These are phyloP conservation scores for Candida peoriensis DNA, from an alignment of 805 yeast species.

Conservation along the genomic window DNA sequence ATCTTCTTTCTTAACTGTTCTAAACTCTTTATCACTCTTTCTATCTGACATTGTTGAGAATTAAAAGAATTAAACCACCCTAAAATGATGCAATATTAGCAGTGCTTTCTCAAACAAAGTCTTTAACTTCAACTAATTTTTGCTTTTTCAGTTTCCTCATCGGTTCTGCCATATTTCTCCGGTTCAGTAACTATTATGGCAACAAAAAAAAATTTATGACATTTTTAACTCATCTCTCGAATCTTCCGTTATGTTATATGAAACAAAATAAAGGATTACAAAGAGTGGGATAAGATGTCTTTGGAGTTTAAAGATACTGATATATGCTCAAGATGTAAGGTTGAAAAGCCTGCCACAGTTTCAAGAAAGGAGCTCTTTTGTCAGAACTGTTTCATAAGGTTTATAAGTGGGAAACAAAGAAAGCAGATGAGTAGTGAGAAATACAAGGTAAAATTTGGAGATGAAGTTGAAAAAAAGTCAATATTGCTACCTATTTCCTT, in stretches of 20 bases:
- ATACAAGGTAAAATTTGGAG: constrained; percentile 65
- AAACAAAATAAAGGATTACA: too few relatives aligned
- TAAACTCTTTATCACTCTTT: constrained; percentile 16
- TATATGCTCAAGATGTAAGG: constrained; percentile 40
- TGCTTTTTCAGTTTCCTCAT: too few relatives aligned
- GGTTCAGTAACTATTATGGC: too few relatives aligned
- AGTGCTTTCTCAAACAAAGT: too few relatives aligned
- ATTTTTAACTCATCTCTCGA: too few relatives aligned
- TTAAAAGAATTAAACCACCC: too few relatives aligned
- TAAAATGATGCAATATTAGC: too few relatives aligned
- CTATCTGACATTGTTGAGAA: constrained; percentile 11
- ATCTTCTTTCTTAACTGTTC: constrained; percentile 19
- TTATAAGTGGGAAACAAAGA: constrained; percentile 74
- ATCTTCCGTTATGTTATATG: too few relatives aligned
- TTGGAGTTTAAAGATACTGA: constrained; percentile 1
- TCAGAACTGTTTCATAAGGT: constrained; percentile 60
- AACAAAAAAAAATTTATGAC: too few relatives aligned
- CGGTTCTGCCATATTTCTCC: too few relatives aligned
- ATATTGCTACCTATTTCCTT: constrained; percentile 60
- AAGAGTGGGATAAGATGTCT: too few relatives aligned
- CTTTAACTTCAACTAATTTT: too few relatives aligned
- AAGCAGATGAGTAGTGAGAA: constrained; percentile 66
- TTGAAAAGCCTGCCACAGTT: constrained; percentile 34
- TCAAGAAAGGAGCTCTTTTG: constrained; percentile 68
- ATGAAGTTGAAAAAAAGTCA: constrained; percentile 35